Evolutionary conservation across 108 stramenopile genomes (phyloP), one percentile per base, ranked within the genome.

Genomic region (Skeletonema costatum): DNA sequence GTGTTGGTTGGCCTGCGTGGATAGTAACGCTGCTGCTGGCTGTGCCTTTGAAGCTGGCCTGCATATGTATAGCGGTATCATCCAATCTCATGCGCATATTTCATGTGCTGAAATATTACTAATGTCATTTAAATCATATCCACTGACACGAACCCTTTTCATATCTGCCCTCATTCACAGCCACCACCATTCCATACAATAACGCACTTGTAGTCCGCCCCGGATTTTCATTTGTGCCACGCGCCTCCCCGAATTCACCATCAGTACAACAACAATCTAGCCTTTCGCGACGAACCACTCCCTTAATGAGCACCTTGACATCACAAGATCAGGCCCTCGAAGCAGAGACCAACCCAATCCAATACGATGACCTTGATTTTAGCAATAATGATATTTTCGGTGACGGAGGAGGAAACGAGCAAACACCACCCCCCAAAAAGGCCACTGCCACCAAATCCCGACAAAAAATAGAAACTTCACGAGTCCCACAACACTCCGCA

Each of bases 151-250:
- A 51, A 31, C 30, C 30, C 30, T 19, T 48, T 68, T 25, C 25
- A 25, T 25, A 25, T 25, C 36, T 46, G 9, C 53, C 14, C 25
- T 2, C 16, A 8, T 25, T 25, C 7, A 14, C 60, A 76, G 77
- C 77, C 10, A 64, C 69, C 60, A 39, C 77, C 32, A 38, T 77
- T 30, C 70, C 50, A 17, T 30, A 13, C 29, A 64, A 53, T 61
- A 9, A 64, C 30, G 77, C 77, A 31, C 77, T 77, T 11, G 63
- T 77, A 44, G 48, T 42, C 19, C 77, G 56, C 59, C 63, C 77
- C 21, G 64, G 64, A 64, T 16, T 71, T 39, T 64, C 63, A 19
- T 31, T 67, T 11, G 10, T 66, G 19, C 38, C 39, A n/a, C 75
- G 41, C 38, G 17, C 68, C 29, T 30, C 32, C 5, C 30, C 59